phyloP scores from a whole-genome alignment of 2,329 filamentous ascomycete species.

The Chaetomiaceae sp. region DNA sequence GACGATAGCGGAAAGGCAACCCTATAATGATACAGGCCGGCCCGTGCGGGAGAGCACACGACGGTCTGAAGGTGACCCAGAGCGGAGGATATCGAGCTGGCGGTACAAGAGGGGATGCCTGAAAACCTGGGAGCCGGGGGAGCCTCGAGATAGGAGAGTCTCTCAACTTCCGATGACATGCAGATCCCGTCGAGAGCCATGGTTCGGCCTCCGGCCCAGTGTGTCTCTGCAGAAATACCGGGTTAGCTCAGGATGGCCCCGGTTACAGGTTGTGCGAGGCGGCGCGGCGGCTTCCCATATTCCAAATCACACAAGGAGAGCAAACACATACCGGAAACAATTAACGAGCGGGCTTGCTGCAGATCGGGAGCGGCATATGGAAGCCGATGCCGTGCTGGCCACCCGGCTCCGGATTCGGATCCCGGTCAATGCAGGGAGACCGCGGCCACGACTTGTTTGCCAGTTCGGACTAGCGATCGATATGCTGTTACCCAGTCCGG shows the following conservation, averaged over 20 bases:
- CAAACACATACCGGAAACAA: constrained; percentile 17
- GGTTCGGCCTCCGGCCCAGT: neutral
- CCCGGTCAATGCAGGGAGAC: constrained; percentile 16
- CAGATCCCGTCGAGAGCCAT: neutral
- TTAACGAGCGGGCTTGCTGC: constrained; percentile 11
- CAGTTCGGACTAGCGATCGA: neutral
- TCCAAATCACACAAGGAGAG: constrained; percentile 19
- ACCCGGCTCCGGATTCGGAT: constrained; percentile 9
- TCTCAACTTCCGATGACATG: neutral
- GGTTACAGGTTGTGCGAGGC: constrained; percentile 11
- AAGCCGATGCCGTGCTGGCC: constrained; percentile 11
- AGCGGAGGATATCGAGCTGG: no score
- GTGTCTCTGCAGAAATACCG: constrained; percentile 1
- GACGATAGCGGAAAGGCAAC: no score
- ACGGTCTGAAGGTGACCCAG: no score
- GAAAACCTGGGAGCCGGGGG: no score
- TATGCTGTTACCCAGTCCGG: neutral
- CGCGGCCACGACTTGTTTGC: constrained; percentile 6
- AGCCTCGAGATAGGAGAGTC: no score
- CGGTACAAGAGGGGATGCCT: no score
- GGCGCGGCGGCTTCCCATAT: constrained; percentile 10
- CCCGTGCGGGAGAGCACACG: no score
- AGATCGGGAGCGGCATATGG: constrained; percentile 17
- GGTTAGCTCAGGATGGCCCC: constrained; percentile 10
- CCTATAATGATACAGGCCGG: no score